Evolutionary conservation across 2,329 filamentous ascomycete species (phyloP).

Genomic region (Diplodia corticola): DNA sequence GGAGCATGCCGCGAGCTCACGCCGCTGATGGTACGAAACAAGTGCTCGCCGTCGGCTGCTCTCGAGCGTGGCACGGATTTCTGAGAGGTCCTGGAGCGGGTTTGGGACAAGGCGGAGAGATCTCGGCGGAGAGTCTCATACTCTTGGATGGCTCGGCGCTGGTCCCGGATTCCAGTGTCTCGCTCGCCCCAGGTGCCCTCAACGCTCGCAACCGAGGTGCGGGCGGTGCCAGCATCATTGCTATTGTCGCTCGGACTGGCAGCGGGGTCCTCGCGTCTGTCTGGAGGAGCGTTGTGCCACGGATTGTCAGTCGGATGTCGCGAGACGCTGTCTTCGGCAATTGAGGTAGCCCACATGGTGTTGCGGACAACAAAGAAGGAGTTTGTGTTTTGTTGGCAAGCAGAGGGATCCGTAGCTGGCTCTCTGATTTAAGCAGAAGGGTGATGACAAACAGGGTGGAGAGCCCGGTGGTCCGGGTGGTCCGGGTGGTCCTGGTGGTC

Average conservation of each 20-base stretch:
- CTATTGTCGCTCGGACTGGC: slow-evolving; percentile 22
- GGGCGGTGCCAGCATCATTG: slow-evolving; percentile 12
- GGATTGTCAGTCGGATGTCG: slow-evolving; percentile 32
- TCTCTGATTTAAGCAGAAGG: neutral
- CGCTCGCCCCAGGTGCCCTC: slow-evolving; percentile 65
- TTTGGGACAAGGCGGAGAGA: slow-evolving; percentile 52
- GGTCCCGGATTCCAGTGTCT: slow-evolving; percentile 56
- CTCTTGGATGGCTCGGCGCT: slow-evolving; percentile 58
- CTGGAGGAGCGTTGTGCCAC: slow-evolving; percentile 35
- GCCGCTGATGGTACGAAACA: slow-evolving; percentile 28
- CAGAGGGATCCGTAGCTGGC: neutral
- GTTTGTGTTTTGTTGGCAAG: neutral
- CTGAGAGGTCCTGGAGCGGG: neutral
- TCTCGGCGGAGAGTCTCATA: slow-evolving; percentile 59
- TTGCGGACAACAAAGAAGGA: neutral
- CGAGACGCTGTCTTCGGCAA: slow-evolving; percentile 21
- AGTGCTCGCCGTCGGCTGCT: neutral
- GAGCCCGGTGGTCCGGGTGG: no score
- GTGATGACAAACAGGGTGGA: neutral
- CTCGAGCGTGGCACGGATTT: neutral
- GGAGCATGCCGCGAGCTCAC: neutral
- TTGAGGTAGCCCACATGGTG: slow-evolving; percentile 30
- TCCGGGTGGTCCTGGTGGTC: no score
- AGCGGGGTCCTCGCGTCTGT: slow-evolving; percentile 27
- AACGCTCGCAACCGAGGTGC: slow-evolving; percentile 33